Evolutionary conservation across 225 moss, liverwort and hornwort genomes (phyloP).

Genomic region (Pleurozium schreberi): DNA sequence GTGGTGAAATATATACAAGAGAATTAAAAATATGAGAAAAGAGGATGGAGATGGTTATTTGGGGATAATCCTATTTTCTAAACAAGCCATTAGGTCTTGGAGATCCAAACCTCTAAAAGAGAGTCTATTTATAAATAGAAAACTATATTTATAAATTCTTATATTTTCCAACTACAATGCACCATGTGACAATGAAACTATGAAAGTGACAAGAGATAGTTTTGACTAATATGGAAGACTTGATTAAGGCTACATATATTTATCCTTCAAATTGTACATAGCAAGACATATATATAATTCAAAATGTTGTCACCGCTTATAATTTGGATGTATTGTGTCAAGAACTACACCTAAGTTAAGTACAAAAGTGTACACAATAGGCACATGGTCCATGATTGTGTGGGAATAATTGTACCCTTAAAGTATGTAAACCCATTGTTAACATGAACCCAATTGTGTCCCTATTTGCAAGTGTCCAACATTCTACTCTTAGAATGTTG

Average conservation of each 20-base stretch:
- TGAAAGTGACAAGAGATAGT: neutral
- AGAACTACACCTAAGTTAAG: neutral
- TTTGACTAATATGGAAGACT: neutral
- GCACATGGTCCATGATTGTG: neutral
- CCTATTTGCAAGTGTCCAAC: neutral
- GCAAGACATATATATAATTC: neutral
- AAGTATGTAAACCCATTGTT: accelerated
- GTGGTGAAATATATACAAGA: neutral
- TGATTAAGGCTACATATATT: neutral
- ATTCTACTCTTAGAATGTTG: accelerated
- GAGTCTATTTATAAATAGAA: too few species aligned
- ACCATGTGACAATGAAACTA: neutral
- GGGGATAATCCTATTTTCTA: accelerated
- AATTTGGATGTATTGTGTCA: neutral
- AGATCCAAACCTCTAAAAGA: neutral
- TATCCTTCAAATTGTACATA: neutral
- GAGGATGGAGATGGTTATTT: accelerated
- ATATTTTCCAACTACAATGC: accelerated
- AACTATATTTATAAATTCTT: too few species aligned
- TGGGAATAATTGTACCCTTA: too few species aligned
- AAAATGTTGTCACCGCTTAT: neutral
- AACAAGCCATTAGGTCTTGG: neutral
- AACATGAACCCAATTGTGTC: accelerated
- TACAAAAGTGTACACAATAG: neutral
- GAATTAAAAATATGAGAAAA: neutral